A percentile compares a stretch with the other conserved stretches of the same genome.
Conservation (phyloP, 148 eudicot genomes). For the Spergularia marina region DNA sequence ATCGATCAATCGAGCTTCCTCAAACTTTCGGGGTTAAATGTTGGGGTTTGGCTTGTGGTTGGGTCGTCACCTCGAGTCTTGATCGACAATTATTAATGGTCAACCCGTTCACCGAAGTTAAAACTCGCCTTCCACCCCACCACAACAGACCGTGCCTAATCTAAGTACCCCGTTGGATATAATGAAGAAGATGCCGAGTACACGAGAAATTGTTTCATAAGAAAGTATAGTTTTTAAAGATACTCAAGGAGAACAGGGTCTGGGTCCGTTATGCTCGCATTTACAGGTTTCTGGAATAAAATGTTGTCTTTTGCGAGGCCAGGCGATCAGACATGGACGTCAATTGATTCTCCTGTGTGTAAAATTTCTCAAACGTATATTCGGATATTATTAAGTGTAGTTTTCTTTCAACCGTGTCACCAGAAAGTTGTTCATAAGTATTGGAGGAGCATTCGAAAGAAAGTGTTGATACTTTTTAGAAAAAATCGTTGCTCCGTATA, state of each 20-base stretch:
- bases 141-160: not conserved
- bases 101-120: constrained; percentile 1
- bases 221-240: not conserved
- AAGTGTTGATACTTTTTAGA: too few species aligned
- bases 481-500: too few species aligned
- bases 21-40: not conserved
- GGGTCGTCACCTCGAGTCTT: not conserved
- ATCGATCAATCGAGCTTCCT: not conserved
- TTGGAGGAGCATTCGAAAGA: too few species aligned
- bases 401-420: too few species aligned
- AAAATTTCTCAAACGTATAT: too few species aligned
- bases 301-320: not conserved
- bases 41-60: constrained; percentile 13
- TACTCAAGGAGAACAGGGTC: not conserved
- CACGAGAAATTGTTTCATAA: not conserved
- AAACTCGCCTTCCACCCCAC: not conserved
- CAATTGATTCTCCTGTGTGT: too few species aligned
- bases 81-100: not conserved
- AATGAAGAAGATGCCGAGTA: not conserved
- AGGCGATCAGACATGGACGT: constrained; percentile 7
- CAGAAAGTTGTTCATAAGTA: too few species aligned
- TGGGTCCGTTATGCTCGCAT: not conserved
- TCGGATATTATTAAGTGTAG: too few species aligned
- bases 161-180: not conserved
- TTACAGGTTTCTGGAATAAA: not conserved